These are phyloP conservation scores for Dispira simplex DNA, from an alignment of 192 early-diverging fungal genomes.

Conservation along the genomic window DNA sequence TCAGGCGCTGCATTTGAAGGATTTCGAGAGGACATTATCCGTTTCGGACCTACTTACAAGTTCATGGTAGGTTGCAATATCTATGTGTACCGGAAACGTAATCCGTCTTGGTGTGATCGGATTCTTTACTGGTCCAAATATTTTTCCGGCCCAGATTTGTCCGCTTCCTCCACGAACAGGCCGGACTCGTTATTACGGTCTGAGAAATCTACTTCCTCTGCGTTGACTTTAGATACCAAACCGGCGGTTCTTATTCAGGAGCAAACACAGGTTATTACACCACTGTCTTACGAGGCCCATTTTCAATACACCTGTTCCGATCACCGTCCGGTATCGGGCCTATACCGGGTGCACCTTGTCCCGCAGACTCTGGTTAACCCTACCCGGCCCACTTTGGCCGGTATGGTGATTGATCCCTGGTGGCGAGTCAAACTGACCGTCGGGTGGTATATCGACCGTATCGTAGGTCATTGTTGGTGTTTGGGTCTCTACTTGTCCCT, in stretches of 20 bases:
- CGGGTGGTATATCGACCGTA: not conserved
- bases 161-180: no score
- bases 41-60: conserved; percentile 8
- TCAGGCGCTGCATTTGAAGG: not conserved
- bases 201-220: no score
- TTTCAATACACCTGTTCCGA: conserved; percentile 7
- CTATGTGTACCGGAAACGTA: not conserved
- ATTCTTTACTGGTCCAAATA: conserved; percentile 8
- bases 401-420: not conserved
- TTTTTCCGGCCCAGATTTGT: no score
- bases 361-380: not conserved
- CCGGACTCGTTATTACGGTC: no score
- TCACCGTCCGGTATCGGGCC: conserved; percentile 9
- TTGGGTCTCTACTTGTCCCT: not conserved
- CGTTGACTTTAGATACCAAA: no score
- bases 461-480: conserved; percentile 4
- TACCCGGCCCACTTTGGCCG: not conserved
- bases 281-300: not conserved
- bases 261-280: not conserved
- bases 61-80: conserved; percentile 8
- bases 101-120: conserved; percentile 8
- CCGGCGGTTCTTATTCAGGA: no score
- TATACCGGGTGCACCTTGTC: not conserved
- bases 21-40: conserved; percentile 4
- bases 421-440: not conserved